A percentile compares a stretch with the other conserved stretches of the same genome.
These are phyloP conservation scores for Cymodocea nodosa DNA, from an alignment of 116 monocot genomes.

Conservation along the genomic window DNA sequence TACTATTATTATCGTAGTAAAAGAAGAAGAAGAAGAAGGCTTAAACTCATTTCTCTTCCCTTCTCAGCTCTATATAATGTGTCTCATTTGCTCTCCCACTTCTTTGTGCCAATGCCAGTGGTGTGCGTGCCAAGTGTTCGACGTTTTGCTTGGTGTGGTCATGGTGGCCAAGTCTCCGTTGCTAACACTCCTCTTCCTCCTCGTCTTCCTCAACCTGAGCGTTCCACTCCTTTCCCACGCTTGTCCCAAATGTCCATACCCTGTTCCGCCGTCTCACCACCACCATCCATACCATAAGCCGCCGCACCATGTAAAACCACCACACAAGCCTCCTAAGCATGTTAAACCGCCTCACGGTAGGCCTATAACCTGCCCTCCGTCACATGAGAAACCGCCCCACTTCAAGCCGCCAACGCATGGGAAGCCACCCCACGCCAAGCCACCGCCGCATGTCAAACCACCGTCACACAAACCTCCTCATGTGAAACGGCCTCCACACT, in stretches of 20 bases:
- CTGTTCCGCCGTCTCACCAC: not conserved
- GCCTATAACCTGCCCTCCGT: not conserved
- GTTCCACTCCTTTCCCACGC: not conserved
- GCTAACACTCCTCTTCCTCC: conserved; percentile 1
- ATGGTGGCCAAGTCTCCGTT: not conserved
- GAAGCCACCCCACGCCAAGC: not conserved
- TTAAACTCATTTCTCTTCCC: too few species aligned
- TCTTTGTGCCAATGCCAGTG: not conserved
- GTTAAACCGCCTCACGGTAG: not conserved
- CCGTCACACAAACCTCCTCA: not conserved
- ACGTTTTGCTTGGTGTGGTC: too few species aligned
- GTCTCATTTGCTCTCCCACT: not conserved
- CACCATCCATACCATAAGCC: not conserved
- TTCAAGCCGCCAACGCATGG: not conserved
- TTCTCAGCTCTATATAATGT: not conserved
- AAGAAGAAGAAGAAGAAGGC: too few species aligned
- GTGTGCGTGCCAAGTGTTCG: too few species aligned
- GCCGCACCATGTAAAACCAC: not conserved
- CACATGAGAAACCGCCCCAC: not conserved
- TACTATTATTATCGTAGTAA: too few species aligned
- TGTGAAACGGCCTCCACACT: not conserved
- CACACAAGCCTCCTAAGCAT: not conserved
- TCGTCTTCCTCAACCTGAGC: not conserved
- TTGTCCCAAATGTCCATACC: conserved; percentile 2
- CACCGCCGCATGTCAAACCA: not conserved